phyloP scores from a whole-genome alignment of 257 asterid species.

The Solanum tarapatanum region DNA sequence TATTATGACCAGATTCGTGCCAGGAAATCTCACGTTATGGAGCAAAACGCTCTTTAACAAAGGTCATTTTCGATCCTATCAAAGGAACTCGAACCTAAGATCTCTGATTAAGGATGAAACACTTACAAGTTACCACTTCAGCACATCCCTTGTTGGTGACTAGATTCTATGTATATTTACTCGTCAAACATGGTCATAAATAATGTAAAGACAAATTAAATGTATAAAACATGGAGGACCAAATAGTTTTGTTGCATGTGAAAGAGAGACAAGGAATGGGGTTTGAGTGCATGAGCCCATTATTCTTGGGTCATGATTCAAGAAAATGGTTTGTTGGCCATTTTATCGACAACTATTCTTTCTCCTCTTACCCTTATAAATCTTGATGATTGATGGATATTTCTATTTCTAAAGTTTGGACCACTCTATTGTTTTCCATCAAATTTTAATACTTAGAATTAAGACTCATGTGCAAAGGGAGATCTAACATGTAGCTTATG shows the following conservation, averaged over 20 bases:
- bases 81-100: accelerated
- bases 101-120: too few relatives aligned
- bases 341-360: not conserved
- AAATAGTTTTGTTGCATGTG: not conserved
- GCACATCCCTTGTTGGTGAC: not conserved
- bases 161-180: not conserved
- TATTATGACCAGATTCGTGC: too few relatives aligned
- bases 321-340: constrained; percentile 12
- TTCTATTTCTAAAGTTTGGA: not conserved
- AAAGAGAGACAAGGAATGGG: not conserved
- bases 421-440: not conserved
- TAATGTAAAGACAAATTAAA: not conserved
- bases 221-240: not conserved
- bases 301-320: not conserved
- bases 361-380: not conserved
- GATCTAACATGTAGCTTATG: not conserved
- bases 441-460: not conserved
- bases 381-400: constrained; percentile 1
- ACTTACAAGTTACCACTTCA: not conserved
- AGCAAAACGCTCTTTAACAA: too few relatives aligned
- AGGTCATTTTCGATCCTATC: not conserved
- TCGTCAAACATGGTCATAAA: not conserved
- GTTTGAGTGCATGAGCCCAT: constrained; percentile 2
- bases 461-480: not conserved
- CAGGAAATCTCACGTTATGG: not conserved